Evolutionary conservation across 192 early-diverging fungal genomes (phyloP).

Genomic region (Podila minutissima): DNA sequence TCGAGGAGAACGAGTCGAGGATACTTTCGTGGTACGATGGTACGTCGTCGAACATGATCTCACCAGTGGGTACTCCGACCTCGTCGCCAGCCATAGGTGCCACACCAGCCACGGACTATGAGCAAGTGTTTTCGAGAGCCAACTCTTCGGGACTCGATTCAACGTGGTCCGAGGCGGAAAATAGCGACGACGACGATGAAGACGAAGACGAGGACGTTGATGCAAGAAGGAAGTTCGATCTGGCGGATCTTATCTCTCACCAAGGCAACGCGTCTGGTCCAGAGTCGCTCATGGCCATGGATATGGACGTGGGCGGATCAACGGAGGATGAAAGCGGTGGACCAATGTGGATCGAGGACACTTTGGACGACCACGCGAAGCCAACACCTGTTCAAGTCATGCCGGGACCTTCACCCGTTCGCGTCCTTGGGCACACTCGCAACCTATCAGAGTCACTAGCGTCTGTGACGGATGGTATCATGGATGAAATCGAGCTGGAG

Average conservation of each 20-base stretch:
- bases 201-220: constrained; percentile 1
- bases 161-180: constrained; percentile 8
- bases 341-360: no score
- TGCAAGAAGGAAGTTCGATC: neutral
- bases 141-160: constrained; percentile 15
- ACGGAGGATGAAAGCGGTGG: neutral
- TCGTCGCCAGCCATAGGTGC: neutral
- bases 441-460: neutral
- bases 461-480: neutral
- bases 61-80: neutral
- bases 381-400: neutral
- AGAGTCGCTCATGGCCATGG: constrained; percentile 1
- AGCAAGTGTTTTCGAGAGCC: constrained; percentile 30
- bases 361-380: no score
- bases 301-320: neutral
- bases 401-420: neutral
- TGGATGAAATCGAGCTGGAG: neutral
- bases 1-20: constrained; percentile 46
- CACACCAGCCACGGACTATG: constrained; percentile 10
- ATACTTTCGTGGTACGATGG: constrained; percentile 11
- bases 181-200: constrained; percentile 4
- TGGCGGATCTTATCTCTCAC: neutral
- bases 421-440: neutral
- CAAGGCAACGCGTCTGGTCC: neutral
- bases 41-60: neutral